phyloP scores from a whole-genome alignment of 192 early-diverging fungal species.

The Gamsiella multidivaricata region DNA sequence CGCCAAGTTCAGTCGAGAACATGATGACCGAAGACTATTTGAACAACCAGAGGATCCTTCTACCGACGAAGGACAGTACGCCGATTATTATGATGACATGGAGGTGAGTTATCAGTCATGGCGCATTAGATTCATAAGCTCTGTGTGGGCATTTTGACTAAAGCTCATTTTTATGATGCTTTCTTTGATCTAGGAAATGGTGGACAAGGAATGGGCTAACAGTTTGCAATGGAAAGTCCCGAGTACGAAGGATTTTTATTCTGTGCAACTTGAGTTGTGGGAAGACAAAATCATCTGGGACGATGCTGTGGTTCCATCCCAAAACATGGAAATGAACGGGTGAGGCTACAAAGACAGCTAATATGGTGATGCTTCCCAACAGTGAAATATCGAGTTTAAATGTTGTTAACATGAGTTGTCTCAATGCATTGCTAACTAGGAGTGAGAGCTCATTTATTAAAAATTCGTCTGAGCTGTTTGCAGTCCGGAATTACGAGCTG shows the following conservation, averaged over 20 bases:
- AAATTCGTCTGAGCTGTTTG: conserved; percentile 3
- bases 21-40: conserved; percentile 30
- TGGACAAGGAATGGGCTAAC: conserved; percentile 35
- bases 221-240: conserved; percentile 53
- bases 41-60: conserved; percentile 35
- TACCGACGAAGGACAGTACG: background rate
- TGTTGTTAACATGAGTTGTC: no score
- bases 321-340: conserved; percentile 8
- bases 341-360: conserved; percentile 3
- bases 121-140: background rate
- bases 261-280: conserved; percentile 85
- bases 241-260: conserved; percentile 60
- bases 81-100: conserved; percentile 21
- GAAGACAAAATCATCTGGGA: conserved; percentile 87
- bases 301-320: conserved; percentile 52
- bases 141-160: no score
- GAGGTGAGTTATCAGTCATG: conserved; percentile 20
- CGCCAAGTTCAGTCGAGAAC: conserved; percentile 14
- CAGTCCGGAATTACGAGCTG: conserved; percentile 67
- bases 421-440: background rate
- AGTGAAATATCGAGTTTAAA: no score
- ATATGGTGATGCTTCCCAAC: no score
- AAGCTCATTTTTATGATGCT: no score
- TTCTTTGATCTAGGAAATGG: conserved; percentile 13
- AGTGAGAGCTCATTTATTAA: background rate